Conservation (phyloP, 768 basidiomycete genomes). For the Lactifluus pinguis region DNA sequence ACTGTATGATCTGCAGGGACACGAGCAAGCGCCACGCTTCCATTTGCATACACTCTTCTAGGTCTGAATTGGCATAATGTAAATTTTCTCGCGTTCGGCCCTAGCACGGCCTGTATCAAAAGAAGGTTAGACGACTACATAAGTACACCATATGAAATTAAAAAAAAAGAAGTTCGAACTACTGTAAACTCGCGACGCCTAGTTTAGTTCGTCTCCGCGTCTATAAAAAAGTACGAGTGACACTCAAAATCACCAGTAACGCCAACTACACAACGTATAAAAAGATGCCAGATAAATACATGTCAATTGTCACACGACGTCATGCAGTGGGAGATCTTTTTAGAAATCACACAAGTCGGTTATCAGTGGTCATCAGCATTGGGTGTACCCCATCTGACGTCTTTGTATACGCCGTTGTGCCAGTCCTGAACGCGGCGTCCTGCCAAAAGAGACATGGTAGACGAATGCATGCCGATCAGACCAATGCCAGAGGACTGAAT, state of each 20-base stretch:
- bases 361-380: constrained; percentile 47
- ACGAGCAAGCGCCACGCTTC: background rate
- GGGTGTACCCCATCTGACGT: constrained; percentile 50
- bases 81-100: background rate
- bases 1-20: background rate
- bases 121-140: background rate
- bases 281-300: background rate
- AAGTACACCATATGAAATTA: background rate
- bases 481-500: constrained; percentile 60
- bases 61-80: background rate
- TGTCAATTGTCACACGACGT: background rate
- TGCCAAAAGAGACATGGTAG: constrained; percentile 64
- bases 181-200: background rate
- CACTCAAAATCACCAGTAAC: background rate
- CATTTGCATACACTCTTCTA: background rate
- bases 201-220: background rate
- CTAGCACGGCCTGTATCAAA: background rate
- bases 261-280: background rate
- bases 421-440: constrained; percentile 60
- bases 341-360: background rate
- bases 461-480: constrained; percentile 62
- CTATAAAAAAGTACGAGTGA: background rate
- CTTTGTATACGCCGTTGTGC: constrained; percentile 44
- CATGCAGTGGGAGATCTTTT: background rate
- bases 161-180: background rate